Conservation (phyloP, 257 asterid genomes). For the Dorcoceras hygrometricum region DNA sequence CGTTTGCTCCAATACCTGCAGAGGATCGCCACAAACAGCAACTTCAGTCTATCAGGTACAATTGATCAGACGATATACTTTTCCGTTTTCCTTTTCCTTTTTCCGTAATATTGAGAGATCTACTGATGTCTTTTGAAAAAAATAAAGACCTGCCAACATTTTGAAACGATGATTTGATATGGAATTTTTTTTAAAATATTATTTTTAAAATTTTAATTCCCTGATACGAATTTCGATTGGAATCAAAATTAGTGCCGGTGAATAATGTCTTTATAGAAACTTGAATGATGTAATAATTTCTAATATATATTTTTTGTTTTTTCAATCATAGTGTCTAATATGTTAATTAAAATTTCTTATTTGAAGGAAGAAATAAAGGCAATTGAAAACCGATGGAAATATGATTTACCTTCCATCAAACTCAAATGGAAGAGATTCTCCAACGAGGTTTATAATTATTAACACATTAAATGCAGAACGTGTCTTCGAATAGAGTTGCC, state of each 20-base stretch:
- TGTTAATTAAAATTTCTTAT: no score
- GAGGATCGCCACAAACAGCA: constrained; percentile 48
- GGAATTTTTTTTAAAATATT: no score
- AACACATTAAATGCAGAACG: neutral
- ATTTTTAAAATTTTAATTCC: no score
- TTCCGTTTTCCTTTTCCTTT: no score
- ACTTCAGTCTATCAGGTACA: constrained; percentile 60
- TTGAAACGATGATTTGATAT: neutral
- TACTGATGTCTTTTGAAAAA: neutral
- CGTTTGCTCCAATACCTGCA: constrained; percentile 37
- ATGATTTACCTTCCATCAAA: no score
- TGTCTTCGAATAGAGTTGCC: neutral
- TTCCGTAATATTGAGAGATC: no score
- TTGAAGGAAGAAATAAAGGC: no score
- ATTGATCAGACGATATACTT: neutral
- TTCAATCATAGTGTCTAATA: no score
- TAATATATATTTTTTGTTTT: no score
- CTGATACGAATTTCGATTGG: neutral
- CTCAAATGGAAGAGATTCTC: neutral
- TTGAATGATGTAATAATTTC: no score
- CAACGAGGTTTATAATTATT: neutral
- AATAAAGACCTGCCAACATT: neutral
- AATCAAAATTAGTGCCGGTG: neutral
- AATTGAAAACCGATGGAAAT: no score
- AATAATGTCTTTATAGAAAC: no score